These are phyloP conservation scores for Knufia petricola DNA, from an alignment of 2,329 filamentous ascomycete genomes.

Conservation along the genomic window DNA sequence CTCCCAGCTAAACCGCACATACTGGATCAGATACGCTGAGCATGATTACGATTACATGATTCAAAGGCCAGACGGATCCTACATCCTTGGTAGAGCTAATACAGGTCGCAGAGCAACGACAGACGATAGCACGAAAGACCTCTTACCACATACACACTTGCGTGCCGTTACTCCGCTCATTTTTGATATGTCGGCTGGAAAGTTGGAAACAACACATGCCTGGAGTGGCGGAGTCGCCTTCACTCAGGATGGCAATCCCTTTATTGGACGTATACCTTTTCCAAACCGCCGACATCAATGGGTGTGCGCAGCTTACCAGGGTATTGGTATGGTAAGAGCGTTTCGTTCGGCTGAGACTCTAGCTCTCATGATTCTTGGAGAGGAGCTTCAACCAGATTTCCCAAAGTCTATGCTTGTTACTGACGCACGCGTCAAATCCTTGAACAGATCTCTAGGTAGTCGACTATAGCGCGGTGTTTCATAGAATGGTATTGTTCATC, in stretches of 20 bases:
- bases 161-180: not conserved
- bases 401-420: not conserved
- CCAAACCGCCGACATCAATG: not conserved
- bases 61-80: constrained; percentile 39
- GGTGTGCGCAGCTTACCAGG: not conserved
- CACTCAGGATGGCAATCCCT: not conserved
- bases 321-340: not conserved
- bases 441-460: constrained; percentile 41
- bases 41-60: constrained; percentile 54
- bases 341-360: not conserved
- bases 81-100: constrained; percentile 30
- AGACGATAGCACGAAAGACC: not conserved
- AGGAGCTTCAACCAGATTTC: not conserved
- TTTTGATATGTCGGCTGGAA: not conserved
- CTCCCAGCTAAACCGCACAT: constrained; percentile 42
- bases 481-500: too few relatives aligned
- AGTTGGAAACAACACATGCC: not conserved
- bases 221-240: not conserved
- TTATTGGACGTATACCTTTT: not conserved
- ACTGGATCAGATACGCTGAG: constrained; percentile 50
- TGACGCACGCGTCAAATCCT: not conserved
- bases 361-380: not conserved
- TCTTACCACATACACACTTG: not conserved
- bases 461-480: too few relatives aligned
- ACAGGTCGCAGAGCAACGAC: not conserved